phyloP scores from a whole-genome alignment of 176 grass and related monocot genomes.

The Juncus inflexus region DNA sequence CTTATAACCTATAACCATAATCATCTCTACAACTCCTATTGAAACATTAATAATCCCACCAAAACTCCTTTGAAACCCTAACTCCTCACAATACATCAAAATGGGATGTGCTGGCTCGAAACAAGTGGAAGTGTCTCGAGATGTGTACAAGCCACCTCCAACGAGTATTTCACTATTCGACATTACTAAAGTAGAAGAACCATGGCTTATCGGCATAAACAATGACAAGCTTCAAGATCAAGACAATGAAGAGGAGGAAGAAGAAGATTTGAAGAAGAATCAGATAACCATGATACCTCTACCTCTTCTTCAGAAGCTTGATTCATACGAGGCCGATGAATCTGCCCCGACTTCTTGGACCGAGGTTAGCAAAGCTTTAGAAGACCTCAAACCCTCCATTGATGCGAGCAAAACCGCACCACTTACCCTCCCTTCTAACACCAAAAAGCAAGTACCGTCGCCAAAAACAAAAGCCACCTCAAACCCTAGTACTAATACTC shows the following conservation, averaged over 20 bases:
- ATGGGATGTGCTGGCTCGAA: slow-evolving; percentile 86
- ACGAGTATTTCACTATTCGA: slow-evolving; percentile 85
- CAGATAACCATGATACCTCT: slow-evolving; percentile 38
- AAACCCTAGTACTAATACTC: slow-evolving; percentile 10
- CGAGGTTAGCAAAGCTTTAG: slow-evolving; percentile 87
- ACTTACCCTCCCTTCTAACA: slow-evolving; percentile 26
- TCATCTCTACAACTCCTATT: slow-evolving; percentile 8
- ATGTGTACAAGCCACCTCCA: slow-evolving; percentile 64
- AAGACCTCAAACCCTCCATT: slow-evolving; percentile 75
- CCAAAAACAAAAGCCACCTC: not conserved
- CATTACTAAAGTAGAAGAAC: slow-evolving; percentile 73
- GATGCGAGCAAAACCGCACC: slow-evolving; percentile 18
- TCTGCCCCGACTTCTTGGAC: slow-evolving; percentile 67
- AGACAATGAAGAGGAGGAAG: not conserved
- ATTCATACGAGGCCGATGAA: slow-evolving; percentile 43
- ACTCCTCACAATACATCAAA: not conserved
- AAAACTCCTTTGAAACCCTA: not conserved
- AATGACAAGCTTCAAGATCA: slow-evolving; percentile 9
- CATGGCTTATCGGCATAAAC: slow-evolving; percentile 63
- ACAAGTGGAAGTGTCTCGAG: slow-evolving; percentile 23
- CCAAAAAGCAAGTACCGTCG: slow-evolving; percentile 4
- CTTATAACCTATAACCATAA: slow-evolving; percentile 16
- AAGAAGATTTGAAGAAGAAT: slow-evolving; percentile 32
- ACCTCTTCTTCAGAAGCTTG: slow-evolving; percentile 78
- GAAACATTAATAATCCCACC: not conserved